Base-by-base conservation (phyloP, 495 filamentous ascomycete genomes). In the Talaromyces borbonicus region DNA sequence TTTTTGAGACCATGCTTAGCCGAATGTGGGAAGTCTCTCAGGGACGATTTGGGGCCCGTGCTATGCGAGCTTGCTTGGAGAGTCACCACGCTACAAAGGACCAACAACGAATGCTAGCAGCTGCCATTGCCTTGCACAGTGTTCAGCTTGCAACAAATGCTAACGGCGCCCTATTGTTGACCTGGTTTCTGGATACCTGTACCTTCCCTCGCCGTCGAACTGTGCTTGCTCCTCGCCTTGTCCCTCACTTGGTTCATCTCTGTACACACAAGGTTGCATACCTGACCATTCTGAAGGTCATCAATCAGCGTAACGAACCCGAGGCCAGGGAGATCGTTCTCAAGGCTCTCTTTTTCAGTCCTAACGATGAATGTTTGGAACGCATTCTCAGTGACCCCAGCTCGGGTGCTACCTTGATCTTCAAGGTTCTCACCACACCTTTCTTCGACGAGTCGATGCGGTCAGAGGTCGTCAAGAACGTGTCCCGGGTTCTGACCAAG, bases 221-320 rank as follows among this genome's bases (percentile, higher is more conserved):
- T 12, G 90, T 96, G 16, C 79, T 98, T 20, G 89, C 92, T 23
- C 92, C 92, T 25, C 77, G 88, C 56, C 81, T 98, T 23, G 86
- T 98, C 36, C 90, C 92, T 41, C 88, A 97, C 53, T 71, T 98
- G n/a, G 90, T 95, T 24, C 89, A 95, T 59, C 78, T 98, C 5
- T 96, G 92, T 71, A 97, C 92, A 0, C 92, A 98, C 69, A 98
- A 98, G 71, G 92, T 98, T 49, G 92, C 92, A 0, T 98, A 97
- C 53, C 73, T 97, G 48, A 98, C 92, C 2, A 92, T 98, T 15
- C 69, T 98, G 42, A 98, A 98, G 71, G 89, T 97, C 26, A 95
- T 98, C 63, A 98, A 98, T 63, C 92, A 98, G 62, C 86, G 90
- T 54, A 87, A 90, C 38, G 92, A 98, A 67, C 73, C 85, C 2